Evolutionary conservation across 2,329 filamentous ascomycete genomes (phyloP).

Genomic region (Pseudogymnoascus sp.): DNA sequence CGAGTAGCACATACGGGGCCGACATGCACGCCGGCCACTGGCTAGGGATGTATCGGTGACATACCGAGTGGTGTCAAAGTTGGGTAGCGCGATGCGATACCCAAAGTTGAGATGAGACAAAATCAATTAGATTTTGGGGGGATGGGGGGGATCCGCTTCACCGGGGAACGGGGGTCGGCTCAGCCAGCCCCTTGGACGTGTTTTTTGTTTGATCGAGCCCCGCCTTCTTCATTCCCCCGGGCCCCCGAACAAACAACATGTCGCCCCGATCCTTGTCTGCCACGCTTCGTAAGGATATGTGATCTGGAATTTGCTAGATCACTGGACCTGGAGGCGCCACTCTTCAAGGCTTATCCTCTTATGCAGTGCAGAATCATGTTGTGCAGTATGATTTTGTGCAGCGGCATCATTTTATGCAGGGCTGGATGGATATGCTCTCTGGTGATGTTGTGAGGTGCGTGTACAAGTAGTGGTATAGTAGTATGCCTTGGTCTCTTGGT

Average conservation of each 20-base stretch:
- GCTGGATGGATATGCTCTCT: background rate
- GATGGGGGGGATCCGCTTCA: background rate
- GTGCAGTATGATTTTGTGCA: background rate
- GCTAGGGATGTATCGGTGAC: slow-evolving; percentile 1
- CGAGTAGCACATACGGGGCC: background rate
- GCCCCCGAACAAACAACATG: background rate
- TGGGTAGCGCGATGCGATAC: slow-evolving; percentile 1
- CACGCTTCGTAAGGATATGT: slow-evolving; percentile 3
- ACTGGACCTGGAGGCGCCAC: slow-evolving; percentile 6
- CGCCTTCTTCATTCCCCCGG: background rate
- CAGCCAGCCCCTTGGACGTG: background rate
- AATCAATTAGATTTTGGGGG: background rate
- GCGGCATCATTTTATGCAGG: background rate
- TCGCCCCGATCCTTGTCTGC: background rate
- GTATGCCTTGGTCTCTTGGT: background rate
- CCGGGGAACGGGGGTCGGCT: background rate
- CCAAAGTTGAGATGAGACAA: slow-evolving; percentile 5
- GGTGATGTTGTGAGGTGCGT: background rate
- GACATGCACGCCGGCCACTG: background rate
- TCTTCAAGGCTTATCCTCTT: slow-evolving; percentile 3
- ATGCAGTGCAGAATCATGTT: background rate
- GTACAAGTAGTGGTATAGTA: background rate
- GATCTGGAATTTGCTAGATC: background rate
- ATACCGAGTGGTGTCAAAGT: slow-evolving; percentile 1
- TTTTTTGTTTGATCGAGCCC: background rate